A percentile compares a stretch with the other conserved stretches of the same genome.
Evolutionary conservation across 306 rosid genomes (phyloP).

Genomic region (Cucurbita maxima): DNA sequence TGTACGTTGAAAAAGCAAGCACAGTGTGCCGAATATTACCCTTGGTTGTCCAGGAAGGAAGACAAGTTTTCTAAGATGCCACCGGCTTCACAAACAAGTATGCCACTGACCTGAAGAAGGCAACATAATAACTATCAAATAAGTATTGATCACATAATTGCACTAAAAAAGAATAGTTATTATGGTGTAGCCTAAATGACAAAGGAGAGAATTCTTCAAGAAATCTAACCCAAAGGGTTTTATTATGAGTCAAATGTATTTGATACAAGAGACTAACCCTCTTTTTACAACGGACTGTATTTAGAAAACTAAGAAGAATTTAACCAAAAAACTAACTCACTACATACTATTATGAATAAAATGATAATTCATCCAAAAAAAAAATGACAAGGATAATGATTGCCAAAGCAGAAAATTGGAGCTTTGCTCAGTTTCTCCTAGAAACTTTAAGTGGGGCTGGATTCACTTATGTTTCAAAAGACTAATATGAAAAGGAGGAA

Average conservation of each 20-base stretch:
- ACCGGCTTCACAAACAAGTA: constrained; percentile 93
- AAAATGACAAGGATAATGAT: neutral
- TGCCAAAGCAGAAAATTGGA: neutral
- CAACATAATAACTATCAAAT: constrained; percentile 15
- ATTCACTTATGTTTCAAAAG: neutral
- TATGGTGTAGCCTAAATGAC: no score
- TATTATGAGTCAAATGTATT: no score
- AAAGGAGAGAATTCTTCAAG: no score
- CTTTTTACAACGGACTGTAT: no score
- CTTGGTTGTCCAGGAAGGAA: constrained; percentile 66
- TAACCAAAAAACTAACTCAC: no score
- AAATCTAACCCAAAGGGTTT: no score
- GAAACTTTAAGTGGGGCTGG: neutral
- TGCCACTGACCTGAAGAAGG: constrained; percentile 75
- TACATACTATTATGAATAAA: neutral
- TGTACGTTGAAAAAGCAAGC: neutral
- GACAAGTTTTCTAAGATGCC: constrained; percentile 85
- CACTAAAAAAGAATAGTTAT: neutral
- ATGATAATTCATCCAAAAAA: constrained; percentile 3
- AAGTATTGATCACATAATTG: neutral
- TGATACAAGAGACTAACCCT: no score
- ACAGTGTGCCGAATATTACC: constrained; percentile 34
- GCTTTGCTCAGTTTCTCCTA: neutral
- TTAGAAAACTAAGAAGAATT: no score
- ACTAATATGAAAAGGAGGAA: neutral